phyloP scores from a whole-genome alignment of 306 rosid genomes.

The Quercus parvula region DNA sequence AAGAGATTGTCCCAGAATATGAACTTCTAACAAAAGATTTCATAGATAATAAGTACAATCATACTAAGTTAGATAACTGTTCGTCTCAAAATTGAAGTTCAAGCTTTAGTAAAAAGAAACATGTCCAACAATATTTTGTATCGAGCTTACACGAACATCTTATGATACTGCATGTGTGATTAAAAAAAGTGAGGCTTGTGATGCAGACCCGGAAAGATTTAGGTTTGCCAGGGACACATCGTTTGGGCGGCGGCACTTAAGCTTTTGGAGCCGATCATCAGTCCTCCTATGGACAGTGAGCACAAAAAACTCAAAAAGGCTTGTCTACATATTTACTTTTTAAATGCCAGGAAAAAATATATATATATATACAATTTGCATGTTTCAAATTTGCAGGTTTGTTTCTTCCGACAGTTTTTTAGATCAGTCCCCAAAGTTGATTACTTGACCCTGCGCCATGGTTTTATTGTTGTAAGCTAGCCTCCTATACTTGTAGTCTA shows the following conservation, averaged over 20 bases:
- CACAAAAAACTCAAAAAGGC: too few relatives aligned
- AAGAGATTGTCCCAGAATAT: too few relatives aligned
- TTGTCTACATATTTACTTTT: too few relatives aligned
- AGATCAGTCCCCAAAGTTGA: conserved; percentile 87
- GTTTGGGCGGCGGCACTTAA: conserved; percentile 83
- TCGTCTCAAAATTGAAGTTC: too few relatives aligned
- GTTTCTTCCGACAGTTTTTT: conserved; percentile 83
- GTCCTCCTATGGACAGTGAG: conserved; percentile 79
- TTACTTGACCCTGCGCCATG: conserved; percentile 82
- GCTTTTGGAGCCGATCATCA: conserved; percentile 67
- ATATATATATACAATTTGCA: neutral
- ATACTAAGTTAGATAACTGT: too few relatives aligned
- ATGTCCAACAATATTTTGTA: neutral
- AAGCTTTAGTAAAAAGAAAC: too few relatives aligned
- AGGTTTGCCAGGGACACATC: conserved; percentile 86
- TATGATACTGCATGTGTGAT: neutral
- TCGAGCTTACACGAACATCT: neutral
- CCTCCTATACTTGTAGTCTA: too few relatives aligned
- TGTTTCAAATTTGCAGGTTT: conserved; percentile 34
- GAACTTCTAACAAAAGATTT: too few relatives aligned
- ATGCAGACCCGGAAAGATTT: conserved; percentile 75
- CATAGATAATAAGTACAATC: too few relatives aligned
- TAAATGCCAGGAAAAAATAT: too few relatives aligned
- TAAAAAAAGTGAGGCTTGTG: too few relatives aligned
- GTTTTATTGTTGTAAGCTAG: conserved; percentile 66